phyloP scores from a whole-genome alignment of 257 asterid genomes.

The Lycium ferocissimum region DNA sequence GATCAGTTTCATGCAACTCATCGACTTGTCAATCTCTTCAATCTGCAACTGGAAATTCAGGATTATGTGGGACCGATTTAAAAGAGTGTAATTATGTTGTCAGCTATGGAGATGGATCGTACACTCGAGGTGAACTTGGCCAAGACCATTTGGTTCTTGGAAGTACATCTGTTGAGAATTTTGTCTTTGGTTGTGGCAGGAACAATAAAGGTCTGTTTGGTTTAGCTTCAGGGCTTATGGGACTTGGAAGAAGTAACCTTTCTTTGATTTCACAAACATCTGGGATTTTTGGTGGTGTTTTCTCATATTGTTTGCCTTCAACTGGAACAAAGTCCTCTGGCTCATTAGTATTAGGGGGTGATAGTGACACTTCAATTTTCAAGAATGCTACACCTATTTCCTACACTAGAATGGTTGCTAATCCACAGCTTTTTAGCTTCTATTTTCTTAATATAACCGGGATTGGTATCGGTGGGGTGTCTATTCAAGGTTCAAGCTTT shows the following conservation, averaged over 20 bases:
- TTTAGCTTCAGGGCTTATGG: conserved; percentile 80
- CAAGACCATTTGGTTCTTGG: conserved; percentile 63
- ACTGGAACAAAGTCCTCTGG: conserved; percentile 58
- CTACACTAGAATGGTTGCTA: conserved; percentile 59
- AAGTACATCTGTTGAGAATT: conserved; percentile 42
- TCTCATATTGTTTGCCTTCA: conserved; percentile 84
- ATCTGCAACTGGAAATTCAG: conserved; percentile 58
- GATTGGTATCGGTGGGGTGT: conserved; percentile 60
- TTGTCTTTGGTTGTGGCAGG: conserved; percentile 78
- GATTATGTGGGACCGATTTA: conserved; percentile 49
- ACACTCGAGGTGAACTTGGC: conserved; percentile 74
- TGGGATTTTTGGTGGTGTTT: conserved; percentile 62
- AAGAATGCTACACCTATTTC: conserved; percentile 63
- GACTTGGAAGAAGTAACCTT: conserved; percentile 77
- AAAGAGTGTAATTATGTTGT: conserved; percentile 62
- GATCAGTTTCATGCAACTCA: conserved; percentile 62
- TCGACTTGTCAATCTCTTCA: conserved; percentile 61
- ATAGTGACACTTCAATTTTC: conserved; percentile 46
- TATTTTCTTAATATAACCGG: conserved; percentile 78
- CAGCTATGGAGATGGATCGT: conserved; percentile 87
- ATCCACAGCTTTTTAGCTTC: conserved; percentile 62
- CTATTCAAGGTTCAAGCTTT: conserved; percentile 49
- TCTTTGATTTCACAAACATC: conserved; percentile 74
- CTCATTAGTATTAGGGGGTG: conserved; percentile 62
- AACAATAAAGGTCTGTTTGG: conserved; percentile 84